phyloP scores from a whole-genome alignment of 495 filamentous ascomycete species.

The Cercophora sp. region DNA sequence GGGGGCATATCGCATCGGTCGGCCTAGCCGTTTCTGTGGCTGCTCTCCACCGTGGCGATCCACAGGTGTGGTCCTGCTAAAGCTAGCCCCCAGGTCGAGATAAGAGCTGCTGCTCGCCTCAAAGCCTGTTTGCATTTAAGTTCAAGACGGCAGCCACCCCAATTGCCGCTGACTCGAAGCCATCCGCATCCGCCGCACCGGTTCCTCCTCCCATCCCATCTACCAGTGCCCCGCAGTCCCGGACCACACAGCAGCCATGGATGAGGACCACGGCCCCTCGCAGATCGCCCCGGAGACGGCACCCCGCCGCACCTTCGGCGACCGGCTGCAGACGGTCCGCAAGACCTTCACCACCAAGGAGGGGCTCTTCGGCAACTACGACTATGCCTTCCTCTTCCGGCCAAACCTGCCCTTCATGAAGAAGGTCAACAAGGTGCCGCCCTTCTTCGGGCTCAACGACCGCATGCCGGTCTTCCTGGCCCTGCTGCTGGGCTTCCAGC shows the following conservation, averaged over 20 bases:
- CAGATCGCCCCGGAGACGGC: conserved; percentile 36
- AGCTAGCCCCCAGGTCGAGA: background rate
- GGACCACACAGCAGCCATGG: conserved; percentile 32
- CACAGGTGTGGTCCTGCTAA: background rate
- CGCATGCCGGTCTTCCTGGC: conserved; percentile 75
- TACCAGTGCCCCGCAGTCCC: background rate
- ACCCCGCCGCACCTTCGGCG: conserved; percentile 30
- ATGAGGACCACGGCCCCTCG: conserved; percentile 45
- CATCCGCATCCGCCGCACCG: background rate
- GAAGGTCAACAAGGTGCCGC: conserved; percentile 56
- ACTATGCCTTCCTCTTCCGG: conserved; percentile 68
- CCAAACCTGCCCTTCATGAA: conserved; percentile 83
- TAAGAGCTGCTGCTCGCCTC: background rate
- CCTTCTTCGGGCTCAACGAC: conserved; percentile 88
- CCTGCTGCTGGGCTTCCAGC: conserved; percentile 51
- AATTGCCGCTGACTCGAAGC: background rate
- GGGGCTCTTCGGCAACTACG: conserved; percentile 78
- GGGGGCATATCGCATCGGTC: background rate
- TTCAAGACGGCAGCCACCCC: background rate
- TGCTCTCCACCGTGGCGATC: background rate
- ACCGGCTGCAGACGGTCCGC: conserved; percentile 25
- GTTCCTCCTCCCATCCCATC: background rate
- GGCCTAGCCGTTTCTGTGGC: background rate
- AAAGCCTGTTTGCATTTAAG: conserved; percentile 9
- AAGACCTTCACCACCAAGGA: conserved; percentile 52